These are phyloP conservation scores for Azolla pinnata DNA, from an alignment of 75 land plant genomes.

Conservation along the genomic window DNA sequence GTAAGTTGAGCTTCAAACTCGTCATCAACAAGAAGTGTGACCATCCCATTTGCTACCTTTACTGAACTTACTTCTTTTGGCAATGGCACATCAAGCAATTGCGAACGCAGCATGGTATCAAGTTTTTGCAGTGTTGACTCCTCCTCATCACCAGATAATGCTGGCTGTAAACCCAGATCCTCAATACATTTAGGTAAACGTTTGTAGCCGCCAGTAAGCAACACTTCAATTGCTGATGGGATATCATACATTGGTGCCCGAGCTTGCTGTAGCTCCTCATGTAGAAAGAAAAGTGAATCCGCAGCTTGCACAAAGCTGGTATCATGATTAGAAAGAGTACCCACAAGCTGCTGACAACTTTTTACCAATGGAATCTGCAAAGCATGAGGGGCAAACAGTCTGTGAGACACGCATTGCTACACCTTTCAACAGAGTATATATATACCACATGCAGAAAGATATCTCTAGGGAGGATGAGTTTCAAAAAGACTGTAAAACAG, in stretches of 20 bases:
- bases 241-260: constrained; percentile 98
- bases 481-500: too few species aligned
- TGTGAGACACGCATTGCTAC: background rate
- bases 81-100: constrained; percentile 64
- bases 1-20: constrained; percentile 89
- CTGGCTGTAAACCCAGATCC: constrained; percentile 70
- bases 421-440: too few species aligned
- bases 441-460: too few species aligned
- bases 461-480: too few species aligned
- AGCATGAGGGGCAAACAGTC: background rate
- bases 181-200: constrained; percentile 98
- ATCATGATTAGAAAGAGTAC: constrained; percentile 90
- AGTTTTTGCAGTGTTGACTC: constrained; percentile 62
- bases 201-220: constrained; percentile 69
- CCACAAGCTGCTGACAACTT: constrained; percentile 83
- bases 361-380: constrained; percentile 94
- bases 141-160: constrained; percentile 52
- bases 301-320: constrained; percentile 93
- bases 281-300: constrained; percentile 86
- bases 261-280: constrained; percentile 94
- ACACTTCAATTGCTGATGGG: constrained; percentile 84
- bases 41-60: constrained; percentile 64
- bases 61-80: constrained; percentile 74
- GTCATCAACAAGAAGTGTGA: constrained; percentile 63
- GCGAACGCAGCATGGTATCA: constrained; percentile 69